Percentiles rank a stretch among this genome's conserved stretches.
Conservation (phyloP, 179 eudicot genomes). For the Nepenthes alata region DNA sequence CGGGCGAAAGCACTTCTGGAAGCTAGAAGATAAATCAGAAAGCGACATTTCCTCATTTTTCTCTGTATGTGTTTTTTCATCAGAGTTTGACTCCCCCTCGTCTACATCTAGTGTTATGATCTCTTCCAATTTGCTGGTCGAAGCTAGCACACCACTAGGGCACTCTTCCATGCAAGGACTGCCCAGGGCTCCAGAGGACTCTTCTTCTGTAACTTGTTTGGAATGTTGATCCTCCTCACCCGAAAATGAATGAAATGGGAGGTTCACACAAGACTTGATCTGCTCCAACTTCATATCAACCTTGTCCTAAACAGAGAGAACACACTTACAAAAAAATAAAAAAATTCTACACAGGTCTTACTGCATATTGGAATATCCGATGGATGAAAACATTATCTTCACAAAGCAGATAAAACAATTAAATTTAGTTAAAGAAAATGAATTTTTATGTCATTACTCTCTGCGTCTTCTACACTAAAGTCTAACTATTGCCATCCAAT, state of each 20-base stretch:
- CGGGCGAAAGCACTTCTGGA: constrained; percentile 54
- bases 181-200: constrained; percentile 10
- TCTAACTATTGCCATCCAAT: too few relatives aligned
- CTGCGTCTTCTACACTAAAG: too few relatives aligned
- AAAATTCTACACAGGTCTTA: not conserved
- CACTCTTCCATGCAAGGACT: constrained; percentile 4
- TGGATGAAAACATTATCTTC: too few relatives aligned
- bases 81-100: not conserved
- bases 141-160: constrained; percentile 6
- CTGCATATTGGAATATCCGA: not conserved
- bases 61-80: constrained; percentile 12
- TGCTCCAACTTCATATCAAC: constrained; percentile 51
- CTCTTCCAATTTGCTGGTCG: constrained; percentile 28
- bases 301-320: constrained; percentile 21
- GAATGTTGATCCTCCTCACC: constrained; percentile 16
- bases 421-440: too few relatives aligned
- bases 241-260: constrained; percentile 65
- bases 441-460: too few relatives aligned
- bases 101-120: constrained; percentile 29
- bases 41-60: constrained; percentile 42
- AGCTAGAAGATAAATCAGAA: constrained; percentile 68
- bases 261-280: constrained; percentile 69
- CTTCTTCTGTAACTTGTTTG: constrained; percentile 18
- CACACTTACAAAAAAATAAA: not conserved
- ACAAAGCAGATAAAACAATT: too few relatives aligned